These are phyloP conservation scores for Cladosporium cucumerinum DNA, from an alignment of 2,329 filamentous ascomycete species.

Conservation along the genomic window DNA sequence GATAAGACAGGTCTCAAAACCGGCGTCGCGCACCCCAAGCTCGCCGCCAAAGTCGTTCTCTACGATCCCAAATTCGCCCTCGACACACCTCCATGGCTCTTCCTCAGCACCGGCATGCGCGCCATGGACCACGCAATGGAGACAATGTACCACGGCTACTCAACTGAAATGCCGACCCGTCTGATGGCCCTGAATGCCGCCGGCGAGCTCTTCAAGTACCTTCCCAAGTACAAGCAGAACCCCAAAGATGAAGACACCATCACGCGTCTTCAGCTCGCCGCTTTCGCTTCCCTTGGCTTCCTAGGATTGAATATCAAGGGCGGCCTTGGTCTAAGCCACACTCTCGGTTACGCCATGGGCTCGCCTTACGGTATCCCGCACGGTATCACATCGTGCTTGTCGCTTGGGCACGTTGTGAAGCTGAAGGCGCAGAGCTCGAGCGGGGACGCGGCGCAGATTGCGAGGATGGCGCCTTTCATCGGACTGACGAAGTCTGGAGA, in stretches of 20 bases:
- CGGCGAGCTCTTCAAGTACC: slow-evolving; percentile 45
- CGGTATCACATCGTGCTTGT: slow-evolving; percentile 54
- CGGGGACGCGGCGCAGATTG: slow-evolving; percentile 46
- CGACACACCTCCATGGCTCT: slow-evolving; percentile 50
- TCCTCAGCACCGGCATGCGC: slow-evolving; percentile 51
- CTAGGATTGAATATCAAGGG: slow-evolving; percentile 50
- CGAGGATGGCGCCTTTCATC: slow-evolving; percentile 45
- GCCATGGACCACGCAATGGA: slow-evolving; percentile 57
- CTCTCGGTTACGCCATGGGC: slow-evolving; percentile 50
- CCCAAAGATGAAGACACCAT: slow-evolving; percentile 48
- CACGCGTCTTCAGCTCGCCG: slow-evolving; percentile 52
- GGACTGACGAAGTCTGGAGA: slow-evolving; percentile 40
- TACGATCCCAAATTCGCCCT: slow-evolving; percentile 53
- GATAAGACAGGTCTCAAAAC: slow-evolving; percentile 49
- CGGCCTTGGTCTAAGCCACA: slow-evolving; percentile 46
- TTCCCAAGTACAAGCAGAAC: slow-evolving; percentile 47
- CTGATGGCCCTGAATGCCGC: slow-evolving; percentile 46
- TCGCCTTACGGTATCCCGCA: slow-evolving; percentile 56
- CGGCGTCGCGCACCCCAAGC: slow-evolving; percentile 41
- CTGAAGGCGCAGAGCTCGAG: slow-evolving; percentile 47
- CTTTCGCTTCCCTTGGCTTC: slow-evolving; percentile 51
- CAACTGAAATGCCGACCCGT: slow-evolving; percentile 51
- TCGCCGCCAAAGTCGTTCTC: slow-evolving; percentile 49
- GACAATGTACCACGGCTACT: slow-evolving; percentile 51
- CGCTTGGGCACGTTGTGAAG: slow-evolving; percentile 53